Evolutionary conservation across 441 rosid genomes (phyloP), one percentile per base, ranked within the genome.

Genomic region (Aquilaria agallochum): DNA sequence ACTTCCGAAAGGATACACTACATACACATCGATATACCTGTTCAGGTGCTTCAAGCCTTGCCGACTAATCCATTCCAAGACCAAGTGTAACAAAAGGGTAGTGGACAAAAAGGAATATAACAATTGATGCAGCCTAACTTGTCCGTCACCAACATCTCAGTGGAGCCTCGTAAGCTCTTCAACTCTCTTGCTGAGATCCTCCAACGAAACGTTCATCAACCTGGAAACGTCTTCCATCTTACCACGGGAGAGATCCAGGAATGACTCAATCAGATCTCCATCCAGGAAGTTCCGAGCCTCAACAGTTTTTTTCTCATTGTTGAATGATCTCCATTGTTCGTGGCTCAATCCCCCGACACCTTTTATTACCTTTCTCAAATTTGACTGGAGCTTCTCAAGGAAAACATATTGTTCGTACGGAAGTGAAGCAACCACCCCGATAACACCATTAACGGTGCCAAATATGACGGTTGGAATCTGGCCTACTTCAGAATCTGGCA

Each of bases 321-420:
- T 84, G 75, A 95, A 95, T 30, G 92, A 95, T 61, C 98, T 84
- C 99, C 97, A 95, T 45, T 92, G 96, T 72, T 95, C 97, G 13
- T 95, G 98, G 77, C 82, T 88, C 69, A 92, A 75, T 33, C 97
- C 97, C 31, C 97, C 98, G 1, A 95, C 95, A 2, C 99, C 99
- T 68, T 87, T 91, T 9, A 91, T 91, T 70, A 91, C 95, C 80
- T 81, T 92, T 71, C 93, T 83, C 71, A 95, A 65, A 74, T 80
- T 83, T 4, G 89, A 64, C 68, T 89, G 95, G n/a, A 95, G 83
- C 74, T 88, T 88, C 80, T 89, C 97, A 57, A 95, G 60, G 72
- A 92, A 91, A 20, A 74, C 27, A 20, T 84, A 95, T 62, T 87
- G 91, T 3, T 87, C 96, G 9, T 87, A 84, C 15, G 97, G 95